phyloP scores from a whole-genome alignment of 148 eudicot genomes.

The Vaccinium vitisidaea region DNA sequence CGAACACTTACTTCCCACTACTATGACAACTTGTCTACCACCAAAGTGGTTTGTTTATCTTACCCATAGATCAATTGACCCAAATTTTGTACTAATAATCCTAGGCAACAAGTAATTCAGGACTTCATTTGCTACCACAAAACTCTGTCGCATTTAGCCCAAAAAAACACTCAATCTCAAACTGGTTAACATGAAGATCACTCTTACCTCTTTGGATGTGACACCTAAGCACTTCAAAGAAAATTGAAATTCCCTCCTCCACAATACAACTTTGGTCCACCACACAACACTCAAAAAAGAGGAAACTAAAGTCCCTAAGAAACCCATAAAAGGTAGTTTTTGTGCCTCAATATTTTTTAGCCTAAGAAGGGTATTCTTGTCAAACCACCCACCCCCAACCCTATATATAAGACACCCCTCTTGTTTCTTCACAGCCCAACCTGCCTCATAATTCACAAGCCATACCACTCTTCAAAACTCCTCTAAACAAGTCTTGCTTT shows the following conservation, averaged over 20 bases:
- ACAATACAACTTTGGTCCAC: background rate
- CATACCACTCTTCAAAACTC: background rate
- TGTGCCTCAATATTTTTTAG: background rate
- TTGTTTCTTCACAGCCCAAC: background rate
- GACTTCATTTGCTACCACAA: too few relatives aligned
- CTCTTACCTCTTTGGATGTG: background rate
- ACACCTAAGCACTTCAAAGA: background rate
- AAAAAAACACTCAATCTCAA: constrained; percentile 21
- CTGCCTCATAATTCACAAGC: background rate
- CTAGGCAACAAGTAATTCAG: too few relatives aligned
- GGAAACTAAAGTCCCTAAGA: background rate
- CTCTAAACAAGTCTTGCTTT: background rate
- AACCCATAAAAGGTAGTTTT: background rate
- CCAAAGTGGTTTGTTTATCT: background rate
- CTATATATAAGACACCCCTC: background rate
- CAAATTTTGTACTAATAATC: background rate
- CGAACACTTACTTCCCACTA: too few relatives aligned
- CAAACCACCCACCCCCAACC: background rate
- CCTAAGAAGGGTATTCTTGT: constrained; percentile 11
- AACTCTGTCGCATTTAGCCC: background rate
- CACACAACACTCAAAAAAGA: background rate
- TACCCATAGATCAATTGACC: background rate
- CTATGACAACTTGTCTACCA: background rate
- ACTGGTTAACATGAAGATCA: constrained; percentile 13
- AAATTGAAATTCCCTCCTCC: background rate